A percentile compares a stretch with the other conserved stretches of the same genome.
These are phyloP conservation scores for Penicillium fimorum DNA, from an alignment of 495 filamentous ascomycete genomes.

Conservation along the genomic window DNA sequence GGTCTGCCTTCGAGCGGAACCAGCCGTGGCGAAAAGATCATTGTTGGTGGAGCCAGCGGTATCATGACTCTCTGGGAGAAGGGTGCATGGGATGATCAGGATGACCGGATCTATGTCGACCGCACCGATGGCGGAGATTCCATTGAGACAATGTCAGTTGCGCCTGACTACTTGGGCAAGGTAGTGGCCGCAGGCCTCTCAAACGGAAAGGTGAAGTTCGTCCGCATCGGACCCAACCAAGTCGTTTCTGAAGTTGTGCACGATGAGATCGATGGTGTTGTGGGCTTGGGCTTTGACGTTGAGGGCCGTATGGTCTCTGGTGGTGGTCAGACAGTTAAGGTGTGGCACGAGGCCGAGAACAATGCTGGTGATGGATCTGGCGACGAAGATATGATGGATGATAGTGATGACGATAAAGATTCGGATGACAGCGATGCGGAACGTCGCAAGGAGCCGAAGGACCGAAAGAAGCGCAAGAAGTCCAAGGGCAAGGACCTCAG, in stretches of 20 bases:
- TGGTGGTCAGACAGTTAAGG: constrained; percentile 77
- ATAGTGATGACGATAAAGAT: constrained; percentile 48
- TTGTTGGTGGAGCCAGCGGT: constrained; percentile 76
- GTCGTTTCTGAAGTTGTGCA: constrained; percentile 63
- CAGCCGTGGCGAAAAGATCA: constrained; percentile 68
- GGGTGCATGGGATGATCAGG: constrained; percentile 91
- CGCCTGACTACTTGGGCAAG: constrained; percentile 63
- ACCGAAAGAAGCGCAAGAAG: constrained; percentile 59
- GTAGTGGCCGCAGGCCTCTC: constrained; percentile 73
- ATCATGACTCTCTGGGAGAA: constrained; percentile 90
- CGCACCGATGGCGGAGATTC: constrained; percentile 60
- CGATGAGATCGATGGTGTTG: constrained; percentile 80
- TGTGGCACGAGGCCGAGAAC: constrained; percentile 66
- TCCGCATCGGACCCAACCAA: constrained; percentile 58
- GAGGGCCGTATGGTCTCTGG: constrained; percentile 82
- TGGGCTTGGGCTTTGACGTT: constrained; percentile 76
- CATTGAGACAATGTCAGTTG: constrained; percentile 65
- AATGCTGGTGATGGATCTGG: constrained; percentile 34
- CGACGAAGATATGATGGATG: constrained; percentile 35
- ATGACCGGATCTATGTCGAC: constrained; percentile 77
- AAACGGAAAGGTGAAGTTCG: constrained; percentile 61
- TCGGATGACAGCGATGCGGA: constrained; percentile 46
- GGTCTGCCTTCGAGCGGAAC: constrained; percentile 61
- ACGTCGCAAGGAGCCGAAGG: constrained; percentile 33
- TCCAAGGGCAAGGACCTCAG: constrained; percentile 53